Evolutionary conservation across 2,329 filamentous ascomycete species (phyloP).

Genomic region (Talaromyces atroroseus): DNA sequence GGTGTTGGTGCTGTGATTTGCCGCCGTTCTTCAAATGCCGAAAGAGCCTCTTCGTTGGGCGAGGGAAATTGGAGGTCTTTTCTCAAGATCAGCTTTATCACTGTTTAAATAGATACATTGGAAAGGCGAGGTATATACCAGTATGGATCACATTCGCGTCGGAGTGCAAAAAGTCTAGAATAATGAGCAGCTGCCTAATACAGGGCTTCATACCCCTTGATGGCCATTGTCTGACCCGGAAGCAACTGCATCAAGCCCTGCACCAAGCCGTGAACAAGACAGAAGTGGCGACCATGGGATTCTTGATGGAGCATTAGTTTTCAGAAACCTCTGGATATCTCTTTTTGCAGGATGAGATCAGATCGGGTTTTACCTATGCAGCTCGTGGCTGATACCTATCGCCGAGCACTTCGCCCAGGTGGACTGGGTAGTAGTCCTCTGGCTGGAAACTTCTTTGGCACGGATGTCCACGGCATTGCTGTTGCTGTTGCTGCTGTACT

Average conservation of each 20-base stretch:
- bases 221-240: constrained; percentile 13
- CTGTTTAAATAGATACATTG: neutral
- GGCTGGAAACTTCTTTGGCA: neutral
- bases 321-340: constrained; percentile 16
- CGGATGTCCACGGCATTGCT: neutral
- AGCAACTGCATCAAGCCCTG: constrained; percentile 38
- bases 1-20: constrained; percentile 39
- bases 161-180: constrained; percentile 43
- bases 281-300: constrained; percentile 21
- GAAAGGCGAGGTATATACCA: constrained; percentile 26
- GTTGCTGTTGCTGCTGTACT: too few species aligned
- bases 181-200: constrained; percentile 38
- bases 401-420: constrained; percentile 27
- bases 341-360: constrained; percentile 24
- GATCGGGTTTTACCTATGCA: constrained; percentile 21
- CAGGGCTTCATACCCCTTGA: constrained; percentile 31
- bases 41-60: constrained; percentile 35
- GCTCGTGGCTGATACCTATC: constrained; percentile 32
- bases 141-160: constrained; percentile 45
- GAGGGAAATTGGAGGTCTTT: constrained; percentile 41
- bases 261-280: constrained; percentile 39
- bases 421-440: constrained; percentile 22
- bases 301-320: neutral
- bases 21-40: constrained; percentile 35
- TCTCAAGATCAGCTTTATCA: neutral